phyloP scores from a whole-genome alignment of 805 yeast genomes.

The Metschnikowia proteae region DNA sequence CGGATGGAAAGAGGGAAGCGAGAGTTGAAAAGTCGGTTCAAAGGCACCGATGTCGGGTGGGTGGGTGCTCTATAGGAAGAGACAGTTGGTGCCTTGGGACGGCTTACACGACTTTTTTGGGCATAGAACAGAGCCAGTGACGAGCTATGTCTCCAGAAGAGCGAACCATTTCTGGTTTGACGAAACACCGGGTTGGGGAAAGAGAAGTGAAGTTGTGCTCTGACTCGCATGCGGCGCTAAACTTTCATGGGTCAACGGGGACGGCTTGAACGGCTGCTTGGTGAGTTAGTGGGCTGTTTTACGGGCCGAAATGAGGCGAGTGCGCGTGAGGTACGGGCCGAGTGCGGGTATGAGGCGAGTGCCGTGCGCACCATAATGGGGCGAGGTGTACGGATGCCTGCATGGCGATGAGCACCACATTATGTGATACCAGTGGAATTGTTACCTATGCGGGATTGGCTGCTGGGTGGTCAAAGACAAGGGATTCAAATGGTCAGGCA shows the following conservation, averaged over 20 bases:
- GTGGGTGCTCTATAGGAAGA: conserved; percentile 48
- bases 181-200: background rate
- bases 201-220: background rate
- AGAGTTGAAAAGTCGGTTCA: conserved; percentile 48
- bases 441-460: too few species aligned
- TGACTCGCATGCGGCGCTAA: background rate
- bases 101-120: background rate
- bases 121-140: background rate
- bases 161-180: background rate
- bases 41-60: conserved; percentile 66
- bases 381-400: too few species aligned
- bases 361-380: too few species aligned
- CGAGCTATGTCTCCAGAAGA: background rate
- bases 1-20: conserved; percentile 55
- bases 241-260: background rate
- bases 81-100: background rate
- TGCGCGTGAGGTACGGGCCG: too few species aligned
- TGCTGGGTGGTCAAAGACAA: too few species aligned
- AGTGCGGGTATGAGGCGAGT: too few species aligned
- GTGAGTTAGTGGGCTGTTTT: background rate
- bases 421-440: too few species aligned
- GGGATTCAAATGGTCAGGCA: too few species aligned
- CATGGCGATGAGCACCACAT: too few species aligned
- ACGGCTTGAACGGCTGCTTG: background rate
- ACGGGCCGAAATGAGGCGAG: too few species aligned